Base-by-base conservation (phyloP, 139 green algal species). In the Haematococcus sp. region DNA sequence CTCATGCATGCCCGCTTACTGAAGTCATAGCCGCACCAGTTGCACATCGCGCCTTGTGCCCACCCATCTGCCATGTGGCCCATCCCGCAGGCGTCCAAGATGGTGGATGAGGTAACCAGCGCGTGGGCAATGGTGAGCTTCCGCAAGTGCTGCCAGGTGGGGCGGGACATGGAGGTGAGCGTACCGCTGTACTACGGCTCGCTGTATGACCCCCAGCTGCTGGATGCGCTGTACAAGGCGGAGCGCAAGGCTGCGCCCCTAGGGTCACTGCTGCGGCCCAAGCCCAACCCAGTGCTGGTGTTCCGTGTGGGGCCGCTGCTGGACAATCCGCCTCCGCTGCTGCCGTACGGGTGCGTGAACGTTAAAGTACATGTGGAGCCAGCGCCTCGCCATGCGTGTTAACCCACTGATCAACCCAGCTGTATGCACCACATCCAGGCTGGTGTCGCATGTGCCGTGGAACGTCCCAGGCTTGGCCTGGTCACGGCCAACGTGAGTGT, bases 91-190 rank as follows among this genome's bases (percentile, higher is more conserved):
- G 81, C 70, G 25, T 31, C 65, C 54, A 63, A 76, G 58, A 77
- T 89, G 75, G 75, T 89, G 44, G 77, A 83, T 52, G 84, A 89
- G 76, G n/a, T 87, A 30, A 81, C 71, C 46, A 86, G 71, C 2
- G 84, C 76, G 68, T 89, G 84, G 84, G 78, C 78, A 9, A 81
- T 89, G 65, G 59, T 89, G 40, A 83, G 68, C 73, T 77, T 87
- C 49, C 61, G 49, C 27, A 73, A 76, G 23, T 89, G 83, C 68
- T 68, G 60, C 23, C 33, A 71, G 40, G 59, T 85, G 46, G 35
- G 25, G 9, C 51, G 63, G 5, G 77, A 86, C 63, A 78, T 83
- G 75, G 44, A 77, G 7, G 79, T 86, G 40, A 81, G 35, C 31
- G 82, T 87, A 32, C 76, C 76, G 27, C 70, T 82, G 4, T 78